phyloP scores from a whole-genome alignment of 2,329 filamentous ascomycete genomes.

The Gaeumannomyces sp. region DNA sequence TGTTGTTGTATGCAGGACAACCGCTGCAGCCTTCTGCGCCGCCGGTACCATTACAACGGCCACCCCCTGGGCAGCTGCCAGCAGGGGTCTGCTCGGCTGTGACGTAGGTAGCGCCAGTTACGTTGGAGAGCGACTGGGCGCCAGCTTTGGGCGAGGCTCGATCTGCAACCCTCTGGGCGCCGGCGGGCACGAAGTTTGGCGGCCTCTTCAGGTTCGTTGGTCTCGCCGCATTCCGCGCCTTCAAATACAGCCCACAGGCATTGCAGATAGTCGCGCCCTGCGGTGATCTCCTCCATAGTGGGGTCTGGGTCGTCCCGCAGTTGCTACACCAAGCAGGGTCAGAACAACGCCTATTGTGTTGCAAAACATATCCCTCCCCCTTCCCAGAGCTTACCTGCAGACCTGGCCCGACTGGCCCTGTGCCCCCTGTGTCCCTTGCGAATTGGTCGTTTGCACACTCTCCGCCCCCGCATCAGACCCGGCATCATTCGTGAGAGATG shows the following conservation, averaged over 20 bases:
- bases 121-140: constrained; percentile 33
- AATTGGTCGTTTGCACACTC: constrained; percentile 31
- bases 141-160: constrained; percentile 32
- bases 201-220: constrained; percentile 86
- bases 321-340: constrained; percentile 53
- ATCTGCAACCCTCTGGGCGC: constrained; percentile 36
- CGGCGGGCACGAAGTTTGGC: constrained; percentile 42
- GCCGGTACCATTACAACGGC: constrained; percentile 91
- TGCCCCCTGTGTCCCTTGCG: background rate
- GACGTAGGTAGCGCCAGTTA: constrained; percentile 62
- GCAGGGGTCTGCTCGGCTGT: constrained; percentile 66
- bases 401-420: constrained; percentile 46
- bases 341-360: background rate
- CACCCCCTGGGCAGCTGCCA: constrained; percentile 93
- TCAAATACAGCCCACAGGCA: constrained; percentile 90
- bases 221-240: constrained; percentile 84
- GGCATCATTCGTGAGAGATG: constrained; percentile 15
- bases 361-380: background rate
- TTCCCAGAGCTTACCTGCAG: constrained; percentile 54
- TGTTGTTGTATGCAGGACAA: constrained; percentile 95
- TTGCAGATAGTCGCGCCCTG: constrained; percentile 96
- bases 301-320: constrained; percentile 88
- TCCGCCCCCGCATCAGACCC: constrained; percentile 14
- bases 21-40: constrained; percentile 92
- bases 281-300: constrained; percentile 88